Evolutionary conservation across 768 basidiomycete genomes (phyloP).

Genomic region (Clavulina sp.): DNA sequence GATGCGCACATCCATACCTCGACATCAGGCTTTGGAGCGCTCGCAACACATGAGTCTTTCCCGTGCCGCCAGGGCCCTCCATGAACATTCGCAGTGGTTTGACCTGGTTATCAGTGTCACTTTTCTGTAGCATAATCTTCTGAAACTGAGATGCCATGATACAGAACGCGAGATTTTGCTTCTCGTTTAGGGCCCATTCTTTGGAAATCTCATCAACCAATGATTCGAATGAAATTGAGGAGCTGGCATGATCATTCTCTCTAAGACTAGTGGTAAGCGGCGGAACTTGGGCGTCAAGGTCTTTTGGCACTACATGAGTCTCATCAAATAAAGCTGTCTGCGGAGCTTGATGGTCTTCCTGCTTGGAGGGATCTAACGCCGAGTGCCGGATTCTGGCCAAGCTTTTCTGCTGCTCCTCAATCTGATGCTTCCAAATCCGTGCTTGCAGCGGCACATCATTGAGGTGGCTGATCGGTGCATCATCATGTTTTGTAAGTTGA

Average conservation of each 20-base stretch:
- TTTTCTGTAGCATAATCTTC: conserved; percentile 9
- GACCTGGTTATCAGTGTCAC: background rate
- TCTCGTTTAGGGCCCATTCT: conserved; percentile 10
- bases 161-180: conserved; percentile 11
- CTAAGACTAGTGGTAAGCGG: too few relatives aligned
- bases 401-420: too few relatives aligned
- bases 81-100: conserved; percentile 13
- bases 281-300: background rate
- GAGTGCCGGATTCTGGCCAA: too few relatives aligned
- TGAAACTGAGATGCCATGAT: conserved; percentile 8
- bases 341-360: background rate
- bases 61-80: conserved; percentile 15
- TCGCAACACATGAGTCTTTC: conserved; percentile 14
- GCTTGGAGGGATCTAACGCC: background rate
- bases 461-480: too few relatives aligned
- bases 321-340: background rate
- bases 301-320: background rate
- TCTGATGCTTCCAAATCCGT: too few relatives aligned
- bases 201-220: background rate
- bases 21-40: conserved; percentile 7
- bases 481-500: too few relatives aligned
- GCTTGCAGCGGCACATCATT: too few relatives aligned
- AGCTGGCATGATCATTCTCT: background rate
- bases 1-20: too few relatives aligned
- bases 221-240: background rate